phyloP scores from a whole-genome alignment of 345 rosid genomes.

The Hibiscus mutabilis region DNA sequence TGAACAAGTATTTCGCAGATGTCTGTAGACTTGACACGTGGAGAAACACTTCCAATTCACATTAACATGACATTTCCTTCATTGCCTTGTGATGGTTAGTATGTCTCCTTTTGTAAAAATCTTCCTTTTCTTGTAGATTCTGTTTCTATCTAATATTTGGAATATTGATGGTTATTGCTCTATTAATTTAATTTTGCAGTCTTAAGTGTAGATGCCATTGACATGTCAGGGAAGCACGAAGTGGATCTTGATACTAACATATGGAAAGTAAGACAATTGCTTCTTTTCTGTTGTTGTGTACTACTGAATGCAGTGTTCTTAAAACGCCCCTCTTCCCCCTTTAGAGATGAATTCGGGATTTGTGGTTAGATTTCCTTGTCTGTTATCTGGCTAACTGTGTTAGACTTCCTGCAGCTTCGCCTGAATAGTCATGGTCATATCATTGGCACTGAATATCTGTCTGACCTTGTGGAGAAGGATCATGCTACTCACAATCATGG shows the following conservation, averaged over 20 bases:
- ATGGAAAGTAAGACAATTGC: conserved; percentile 67
- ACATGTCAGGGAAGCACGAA: conserved; percentile 99
- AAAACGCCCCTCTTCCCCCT: neutral
- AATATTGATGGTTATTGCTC: conserved; percentile 9
- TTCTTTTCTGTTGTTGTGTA: neutral
- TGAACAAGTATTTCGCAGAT: conserved; percentile 38
- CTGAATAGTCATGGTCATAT: conserved; percentile 75
- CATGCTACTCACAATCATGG: conserved; percentile 68
- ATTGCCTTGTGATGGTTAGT: conserved; percentile 83
- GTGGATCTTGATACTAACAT: conserved; percentile 97
- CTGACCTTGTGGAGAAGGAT: conserved; percentile 93
- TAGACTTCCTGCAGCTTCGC: conserved; percentile 71
- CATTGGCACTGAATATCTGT: conserved; percentile 84
- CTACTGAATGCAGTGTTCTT: conserved; percentile 1
- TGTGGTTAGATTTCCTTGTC: neutral
- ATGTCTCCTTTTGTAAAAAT: neutral
- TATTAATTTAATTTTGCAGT: conserved; percentile 36
- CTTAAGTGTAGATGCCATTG: conserved; percentile 93
- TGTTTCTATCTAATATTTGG: neutral
- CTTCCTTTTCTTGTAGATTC: neutral
- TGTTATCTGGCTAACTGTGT: conserved; percentile 19
- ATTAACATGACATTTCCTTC: conserved; percentile 88
- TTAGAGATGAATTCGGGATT: neutral
- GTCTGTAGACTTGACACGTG: conserved; percentile 98
- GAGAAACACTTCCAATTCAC: conserved; percentile 88